Conservation (phyloP, 176 grass and related monocot genomes). For the Miscanthus lutarioriparius region DNA sequence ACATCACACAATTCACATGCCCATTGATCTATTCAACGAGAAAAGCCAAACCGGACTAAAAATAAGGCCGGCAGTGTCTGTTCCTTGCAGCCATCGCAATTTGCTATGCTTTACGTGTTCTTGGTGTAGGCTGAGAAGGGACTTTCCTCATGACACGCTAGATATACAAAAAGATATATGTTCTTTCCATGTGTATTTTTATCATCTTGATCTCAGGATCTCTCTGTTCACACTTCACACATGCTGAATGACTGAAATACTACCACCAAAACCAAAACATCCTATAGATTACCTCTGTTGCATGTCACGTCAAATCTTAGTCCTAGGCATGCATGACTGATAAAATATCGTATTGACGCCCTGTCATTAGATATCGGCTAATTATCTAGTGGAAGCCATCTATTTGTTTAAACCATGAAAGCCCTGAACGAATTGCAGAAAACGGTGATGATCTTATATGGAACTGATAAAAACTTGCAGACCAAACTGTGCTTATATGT, state of each 20-base stretch:
- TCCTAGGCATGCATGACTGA: background rate
- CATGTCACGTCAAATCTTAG: background rate
- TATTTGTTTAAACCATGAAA: background rate
- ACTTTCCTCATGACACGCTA: constrained; percentile 30
- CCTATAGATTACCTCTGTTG: background rate
- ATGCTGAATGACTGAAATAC: background rate
- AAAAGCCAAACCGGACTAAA: background rate
- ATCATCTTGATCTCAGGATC: constrained; percentile 18
- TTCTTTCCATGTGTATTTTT: background rate
- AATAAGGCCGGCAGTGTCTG: constrained; percentile 18
- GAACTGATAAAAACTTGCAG: background rate
- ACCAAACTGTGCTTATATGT: background rate
- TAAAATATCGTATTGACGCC: too few species aligned
- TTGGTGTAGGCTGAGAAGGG: background rate
- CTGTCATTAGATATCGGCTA: background rate
- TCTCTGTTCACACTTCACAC: constrained; percentile 34
- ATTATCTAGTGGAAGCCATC: background rate
- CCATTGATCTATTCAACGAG: constrained; percentile 21
- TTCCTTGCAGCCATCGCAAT: constrained; percentile 25
- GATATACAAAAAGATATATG: background rate
- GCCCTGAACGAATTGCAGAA: background rate
- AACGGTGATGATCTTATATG: background rate
- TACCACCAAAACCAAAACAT: background rate
- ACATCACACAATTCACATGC: background rate
- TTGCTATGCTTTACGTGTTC: constrained; percentile 3